Conservation (phyloP, 2,329 filamentous ascomycete species). For the Ascochyta lentis region DNA sequence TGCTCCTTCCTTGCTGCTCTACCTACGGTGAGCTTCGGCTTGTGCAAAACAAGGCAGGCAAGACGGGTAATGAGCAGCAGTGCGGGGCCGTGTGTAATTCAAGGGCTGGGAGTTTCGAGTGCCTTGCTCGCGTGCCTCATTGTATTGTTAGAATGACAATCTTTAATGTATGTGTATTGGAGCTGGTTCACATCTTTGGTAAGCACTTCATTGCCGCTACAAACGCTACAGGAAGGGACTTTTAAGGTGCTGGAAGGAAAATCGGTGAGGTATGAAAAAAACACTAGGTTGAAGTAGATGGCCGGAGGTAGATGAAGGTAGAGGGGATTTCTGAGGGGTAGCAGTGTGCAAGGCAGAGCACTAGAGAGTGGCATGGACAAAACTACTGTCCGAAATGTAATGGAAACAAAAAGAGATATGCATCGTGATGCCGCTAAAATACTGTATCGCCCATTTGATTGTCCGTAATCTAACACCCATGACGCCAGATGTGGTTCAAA, state of each 20-base stretch:
- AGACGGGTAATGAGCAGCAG: neutral
- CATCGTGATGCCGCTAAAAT: constrained; percentile 20
- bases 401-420: constrained; percentile 7
- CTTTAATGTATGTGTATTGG: too few relatives aligned
- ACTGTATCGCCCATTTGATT: constrained; percentile 23
- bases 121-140: neutral
- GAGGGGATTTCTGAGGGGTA: neutral
- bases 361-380: constrained; percentile 18
- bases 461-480: constrained; percentile 22
- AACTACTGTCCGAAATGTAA: constrained; percentile 17
- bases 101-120: neutral
- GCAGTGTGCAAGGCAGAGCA: constrained; percentile 7
- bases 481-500: constrained; percentile 18
- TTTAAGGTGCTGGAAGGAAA: constrained; percentile 2
- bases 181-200: neutral
- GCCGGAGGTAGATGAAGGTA: neutral
- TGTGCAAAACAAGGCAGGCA: neutral
- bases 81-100: neutral
- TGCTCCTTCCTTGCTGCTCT: too few relatives aligned
- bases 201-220: constrained; percentile 11
- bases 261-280: neutral
- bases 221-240: constrained; percentile 11
- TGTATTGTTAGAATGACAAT: too few relatives aligned
- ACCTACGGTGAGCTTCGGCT: constrained; percentile 7
- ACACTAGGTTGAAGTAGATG: constrained; percentile 3